A percentile compares a stretch with the other conserved stretches of the same genome.
Evolutionary conservation across 1,284 basidiomycete genomes (phyloP).

Genomic region (Bjerkandera adusta): DNA sequence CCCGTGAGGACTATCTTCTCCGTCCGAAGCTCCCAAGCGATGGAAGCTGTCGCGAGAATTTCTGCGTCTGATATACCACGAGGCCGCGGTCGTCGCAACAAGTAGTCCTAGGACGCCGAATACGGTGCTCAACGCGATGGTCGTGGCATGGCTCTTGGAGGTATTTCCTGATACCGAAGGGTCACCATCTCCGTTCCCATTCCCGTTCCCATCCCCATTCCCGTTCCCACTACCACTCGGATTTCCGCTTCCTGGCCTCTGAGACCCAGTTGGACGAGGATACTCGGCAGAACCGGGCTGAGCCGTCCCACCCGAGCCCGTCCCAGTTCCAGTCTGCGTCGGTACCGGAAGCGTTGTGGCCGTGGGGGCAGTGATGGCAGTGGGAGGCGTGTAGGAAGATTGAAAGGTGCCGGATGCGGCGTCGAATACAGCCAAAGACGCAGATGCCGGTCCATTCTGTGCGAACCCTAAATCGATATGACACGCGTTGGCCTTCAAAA

Average conservation of each 20-base stretch:
- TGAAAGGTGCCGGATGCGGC: constrained; percentile 35
- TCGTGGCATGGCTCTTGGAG: constrained; percentile 32
- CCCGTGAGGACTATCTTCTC: constrained; percentile 33
- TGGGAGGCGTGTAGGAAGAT: constrained; percentile 40
- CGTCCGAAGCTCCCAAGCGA: constrained; percentile 36
- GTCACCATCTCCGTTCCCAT: constrained; percentile 3
- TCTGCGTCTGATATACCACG: constrained; percentile 42
- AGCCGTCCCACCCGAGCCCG: constrained; percentile 13
- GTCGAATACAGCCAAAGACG: constrained; percentile 55
- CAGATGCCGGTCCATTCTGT: constrained; percentile 46
- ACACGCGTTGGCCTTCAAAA: neutral
- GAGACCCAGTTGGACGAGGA: constrained; percentile 11
- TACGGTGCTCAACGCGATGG: constrained; percentile 55
- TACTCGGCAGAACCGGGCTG: constrained; percentile 12
- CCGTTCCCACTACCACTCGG: constrained; percentile 13
- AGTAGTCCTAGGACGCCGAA: constrained; percentile 55
- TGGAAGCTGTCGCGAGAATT: constrained; percentile 39
- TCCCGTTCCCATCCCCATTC: constrained; percentile 7
- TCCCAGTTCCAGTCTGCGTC: neutral
- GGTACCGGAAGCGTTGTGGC: constrained; percentile 38
- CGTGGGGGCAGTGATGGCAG: constrained; percentile 29
- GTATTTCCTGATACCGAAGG: constrained; percentile 13
- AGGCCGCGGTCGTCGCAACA: constrained; percentile 35
- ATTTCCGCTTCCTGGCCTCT: constrained; percentile 17
- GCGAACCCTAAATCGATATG: constrained; percentile 49